Percentiles rank a stretch among this genome's conserved stretches.
phyloP scores from a whole-genome alignment of 257 asterid genomes.

The Cruciata laevipes region DNA sequence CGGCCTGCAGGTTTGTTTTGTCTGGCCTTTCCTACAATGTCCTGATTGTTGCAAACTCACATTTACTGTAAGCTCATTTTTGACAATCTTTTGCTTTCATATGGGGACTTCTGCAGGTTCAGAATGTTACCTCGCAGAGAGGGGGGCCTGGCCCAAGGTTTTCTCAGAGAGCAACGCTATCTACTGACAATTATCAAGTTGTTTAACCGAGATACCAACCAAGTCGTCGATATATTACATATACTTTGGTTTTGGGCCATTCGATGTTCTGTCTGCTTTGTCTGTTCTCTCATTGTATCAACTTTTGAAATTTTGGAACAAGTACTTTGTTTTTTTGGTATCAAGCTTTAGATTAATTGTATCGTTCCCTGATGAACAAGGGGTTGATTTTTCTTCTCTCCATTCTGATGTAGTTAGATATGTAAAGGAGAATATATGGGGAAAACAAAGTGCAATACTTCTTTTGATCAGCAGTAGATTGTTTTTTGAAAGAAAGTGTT shows the following conservation, averaged over 20 bases:
- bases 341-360: conserved; percentile 2
- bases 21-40: not conserved
- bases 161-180: conserved; percentile 57
- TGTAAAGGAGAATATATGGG: not conserved
- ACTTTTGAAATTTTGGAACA: conserved; percentile 12
- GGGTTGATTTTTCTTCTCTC: not conserved
- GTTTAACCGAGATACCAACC: conserved; percentile 23
- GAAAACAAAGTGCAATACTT: not conserved
- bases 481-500: too few relatives aligned
- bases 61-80: not conserved
- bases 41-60: not conserved
- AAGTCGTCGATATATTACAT: not conserved
- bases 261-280: not conserved
- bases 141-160: conserved; percentile 62
- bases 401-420: not conserved
- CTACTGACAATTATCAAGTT: conserved; percentile 63
- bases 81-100: not conserved
- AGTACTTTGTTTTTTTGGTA: not conserved
- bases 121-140: conserved; percentile 42
- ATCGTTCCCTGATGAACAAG: not conserved
- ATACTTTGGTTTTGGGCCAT: conserved; percentile 1
- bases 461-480: too few relatives aligned
- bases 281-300: not conserved
- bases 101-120: conserved; percentile 40
- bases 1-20: conserved; percentile 56